Evolutionary conservation across 1,284 basidiomycete genomes (phyloP).

Genomic region (Anthracocystis setariae): DNA sequence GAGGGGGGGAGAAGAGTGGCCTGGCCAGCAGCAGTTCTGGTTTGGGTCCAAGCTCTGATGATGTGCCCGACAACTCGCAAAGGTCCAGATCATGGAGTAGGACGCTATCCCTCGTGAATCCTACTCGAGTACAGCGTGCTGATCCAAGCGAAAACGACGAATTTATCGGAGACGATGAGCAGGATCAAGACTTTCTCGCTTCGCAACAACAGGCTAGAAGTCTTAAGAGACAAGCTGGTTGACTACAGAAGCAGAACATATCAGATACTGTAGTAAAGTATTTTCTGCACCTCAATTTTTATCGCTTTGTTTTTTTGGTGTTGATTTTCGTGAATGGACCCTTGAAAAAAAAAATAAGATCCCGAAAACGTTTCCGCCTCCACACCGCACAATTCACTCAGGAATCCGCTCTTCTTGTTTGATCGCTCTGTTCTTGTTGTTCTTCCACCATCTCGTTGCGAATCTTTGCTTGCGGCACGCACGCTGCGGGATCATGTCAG

Average conservation of each 20-base stretch:
- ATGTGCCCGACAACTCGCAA: not conserved
- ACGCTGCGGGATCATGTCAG: constrained; percentile 17
- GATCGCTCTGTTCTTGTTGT: not conserved
- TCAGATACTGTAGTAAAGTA: not conserved
- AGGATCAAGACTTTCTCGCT: not conserved
- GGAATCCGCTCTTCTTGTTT: not conserved
- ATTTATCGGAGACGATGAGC: constrained; percentile 32
- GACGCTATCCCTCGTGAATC: constrained; percentile 33
- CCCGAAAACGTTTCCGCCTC: not conserved
- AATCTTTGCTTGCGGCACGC: not conserved
- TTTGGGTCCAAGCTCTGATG: constrained; percentile 17
- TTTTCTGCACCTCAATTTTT: constrained; percentile 8
- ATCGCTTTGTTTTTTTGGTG: not conserved
- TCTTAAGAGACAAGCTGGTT: not conserved
- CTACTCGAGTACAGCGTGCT: constrained; percentile 26
- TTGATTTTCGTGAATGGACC: constrained; percentile 1
- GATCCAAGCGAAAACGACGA: constrained; percentile 32
- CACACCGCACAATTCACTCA: not conserved
- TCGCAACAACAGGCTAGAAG: not conserved
- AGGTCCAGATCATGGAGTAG: constrained; percentile 9
- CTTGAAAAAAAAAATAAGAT: not conserved
- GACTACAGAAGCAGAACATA: too few species aligned
- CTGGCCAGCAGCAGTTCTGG: constrained; percentile 17
- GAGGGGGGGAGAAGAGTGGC: not conserved
- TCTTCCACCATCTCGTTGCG: constrained; percentile 5